Evolutionary conservation across 495 filamentous ascomycete species (phyloP).

Genomic region (Aspergillus bridgeri): DNA sequence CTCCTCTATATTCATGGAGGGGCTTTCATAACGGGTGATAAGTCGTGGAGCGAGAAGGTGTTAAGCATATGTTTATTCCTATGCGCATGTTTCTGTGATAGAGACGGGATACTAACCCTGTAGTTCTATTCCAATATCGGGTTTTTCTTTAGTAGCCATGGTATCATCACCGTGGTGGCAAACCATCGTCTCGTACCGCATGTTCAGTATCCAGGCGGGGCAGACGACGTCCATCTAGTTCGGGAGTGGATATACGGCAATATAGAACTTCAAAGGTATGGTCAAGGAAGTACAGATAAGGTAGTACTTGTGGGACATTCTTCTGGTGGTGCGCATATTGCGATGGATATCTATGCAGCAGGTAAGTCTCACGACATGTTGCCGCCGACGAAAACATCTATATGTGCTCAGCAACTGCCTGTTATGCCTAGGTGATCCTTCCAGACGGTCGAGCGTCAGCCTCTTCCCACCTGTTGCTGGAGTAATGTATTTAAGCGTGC

Average conservation of each 20-base stretch:
- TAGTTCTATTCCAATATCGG: conserved; percentile 2
- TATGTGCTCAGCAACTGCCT: not conserved
- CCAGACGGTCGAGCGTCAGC: not conserved
- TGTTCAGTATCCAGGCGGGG: conserved; percentile 4
- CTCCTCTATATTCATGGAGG: not conserved
- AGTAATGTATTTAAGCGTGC: conserved; percentile 1
- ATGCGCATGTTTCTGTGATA: not conserved
- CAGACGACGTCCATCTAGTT: conserved; percentile 1
- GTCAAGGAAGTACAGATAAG: not conserved
- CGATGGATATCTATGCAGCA: conserved; percentile 3
- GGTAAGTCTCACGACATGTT: not conserved
- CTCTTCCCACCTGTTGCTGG: conserved; percentile 3
- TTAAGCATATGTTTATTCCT: too few species aligned
- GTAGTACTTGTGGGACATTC: conserved; percentile 4
- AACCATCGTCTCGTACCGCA: conserved; percentile 6
- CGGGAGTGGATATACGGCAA: conserved; percentile 6
- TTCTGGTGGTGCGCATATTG: conserved; percentile 4
- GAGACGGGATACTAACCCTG: not conserved
- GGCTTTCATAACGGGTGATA: not conserved
- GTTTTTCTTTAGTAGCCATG: not conserved
- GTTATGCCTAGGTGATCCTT: not conserved
- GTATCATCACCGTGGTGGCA: not conserved
- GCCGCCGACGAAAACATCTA: not conserved
- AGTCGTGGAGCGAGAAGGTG: not conserved
- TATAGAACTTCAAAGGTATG: not conserved